Conservation (phyloP, 1,284 basidiomycete genomes). For the Violaceomyces palustris region DNA sequence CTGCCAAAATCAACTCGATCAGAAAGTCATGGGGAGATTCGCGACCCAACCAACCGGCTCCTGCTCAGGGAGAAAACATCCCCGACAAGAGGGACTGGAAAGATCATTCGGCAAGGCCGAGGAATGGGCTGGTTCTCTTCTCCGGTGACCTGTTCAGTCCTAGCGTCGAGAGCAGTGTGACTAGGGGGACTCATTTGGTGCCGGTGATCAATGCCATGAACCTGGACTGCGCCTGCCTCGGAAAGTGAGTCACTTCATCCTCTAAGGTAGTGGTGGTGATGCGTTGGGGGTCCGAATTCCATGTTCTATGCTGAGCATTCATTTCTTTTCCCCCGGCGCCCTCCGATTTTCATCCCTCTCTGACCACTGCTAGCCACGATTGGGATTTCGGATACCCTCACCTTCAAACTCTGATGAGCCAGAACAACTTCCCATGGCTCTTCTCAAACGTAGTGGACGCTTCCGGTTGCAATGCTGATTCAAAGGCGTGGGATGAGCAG, state of each 20-base stretch:
- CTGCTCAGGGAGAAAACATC: conserved; percentile 8
- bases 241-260: conserved; percentile 54
- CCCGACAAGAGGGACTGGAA: conserved; percentile 13
- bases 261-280: no score
- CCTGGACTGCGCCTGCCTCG: conserved; percentile 58
- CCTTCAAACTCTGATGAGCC: conserved; percentile 16
- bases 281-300: no score
- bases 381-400: conserved; percentile 35
- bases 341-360: background rate
- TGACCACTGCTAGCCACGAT: conserved; percentile 20
- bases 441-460: conserved; percentile 57
- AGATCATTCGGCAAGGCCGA: conserved; percentile 8
- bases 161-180: conserved; percentile 78
- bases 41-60: background rate
- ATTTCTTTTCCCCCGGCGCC: no score
- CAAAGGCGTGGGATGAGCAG: conserved; percentile 56
- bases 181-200: conserved; percentile 86
- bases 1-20: conserved; percentile 43
- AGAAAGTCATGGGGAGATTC: conserved; percentile 33
- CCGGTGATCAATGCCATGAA: conserved; percentile 43
- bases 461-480: conserved; percentile 65
- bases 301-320: no score
- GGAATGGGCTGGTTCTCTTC: conserved; percentile 69
- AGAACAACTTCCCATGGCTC: conserved; percentile 18
- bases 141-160: conserved; percentile 73